phyloP scores from a whole-genome alignment of 768 basidiomycete genomes.

The Aureoboletus auriporus region DNA sequence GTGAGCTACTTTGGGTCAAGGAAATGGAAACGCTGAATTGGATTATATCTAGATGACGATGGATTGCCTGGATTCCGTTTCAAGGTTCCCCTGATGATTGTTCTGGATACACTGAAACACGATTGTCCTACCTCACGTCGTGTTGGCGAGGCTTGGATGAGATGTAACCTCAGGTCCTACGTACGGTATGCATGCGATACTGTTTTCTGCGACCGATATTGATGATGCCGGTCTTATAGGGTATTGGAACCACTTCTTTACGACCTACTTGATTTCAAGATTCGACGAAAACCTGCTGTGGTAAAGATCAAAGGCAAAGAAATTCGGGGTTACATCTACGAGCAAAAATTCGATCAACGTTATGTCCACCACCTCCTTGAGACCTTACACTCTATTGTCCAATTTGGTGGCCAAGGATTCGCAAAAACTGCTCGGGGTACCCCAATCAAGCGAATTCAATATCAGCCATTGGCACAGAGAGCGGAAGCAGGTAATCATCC shows the following conservation, averaged over 20 bases:
- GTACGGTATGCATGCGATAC: slow-evolving; percentile 53
- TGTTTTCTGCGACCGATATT: background rate
- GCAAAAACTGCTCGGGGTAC: slow-evolving; percentile 67
- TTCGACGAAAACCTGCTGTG: slow-evolving; percentile 47
- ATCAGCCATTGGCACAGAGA: slow-evolving; percentile 58
- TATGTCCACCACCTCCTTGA: slow-evolving; percentile 73
- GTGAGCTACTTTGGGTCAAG: slow-evolving; percentile 36
- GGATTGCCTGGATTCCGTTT: slow-evolving; percentile 78
- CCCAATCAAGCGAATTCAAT: slow-evolving; percentile 59
- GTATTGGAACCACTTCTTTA: slow-evolving; percentile 84
- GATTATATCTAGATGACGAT: slow-evolving; percentile 59
- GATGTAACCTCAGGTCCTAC: slow-evolving; percentile 88
- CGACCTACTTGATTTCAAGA: slow-evolving; percentile 68
- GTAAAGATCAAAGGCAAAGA: slow-evolving; percentile 61
- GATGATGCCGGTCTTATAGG: slow-evolving; percentile 36
- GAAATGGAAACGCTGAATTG: slow-evolving; percentile 4
- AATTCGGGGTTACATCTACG: slow-evolving; percentile 64
- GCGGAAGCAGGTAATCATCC: slow-evolving; percentile 51
- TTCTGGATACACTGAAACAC: slow-evolving; percentile 77
- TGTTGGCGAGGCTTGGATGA: slow-evolving; percentile 95
- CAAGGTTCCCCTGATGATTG: slow-evolving; percentile 81
- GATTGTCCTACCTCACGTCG: slow-evolving; percentile 72
- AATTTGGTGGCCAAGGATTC: slow-evolving; percentile 89
- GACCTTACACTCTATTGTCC: slow-evolving; percentile 67
- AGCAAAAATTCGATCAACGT: slow-evolving; percentile 72